Conservation (phyloP, 2,329 filamentous ascomycete genomes). For the Metarhizium humberi region DNA sequence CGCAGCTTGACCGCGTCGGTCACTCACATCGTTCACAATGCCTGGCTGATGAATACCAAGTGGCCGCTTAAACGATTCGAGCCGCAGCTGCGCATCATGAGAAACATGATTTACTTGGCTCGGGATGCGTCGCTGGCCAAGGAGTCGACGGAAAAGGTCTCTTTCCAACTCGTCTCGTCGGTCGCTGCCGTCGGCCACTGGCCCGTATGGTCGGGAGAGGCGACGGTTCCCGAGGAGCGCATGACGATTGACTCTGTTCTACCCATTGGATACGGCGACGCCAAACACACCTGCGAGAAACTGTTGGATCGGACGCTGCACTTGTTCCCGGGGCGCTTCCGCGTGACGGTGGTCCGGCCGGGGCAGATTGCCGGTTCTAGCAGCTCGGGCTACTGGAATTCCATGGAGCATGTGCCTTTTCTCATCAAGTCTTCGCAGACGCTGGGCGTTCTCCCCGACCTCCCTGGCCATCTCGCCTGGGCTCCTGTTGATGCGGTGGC, state of each 20-base stretch:
- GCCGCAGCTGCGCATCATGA: constrained; percentile 33
- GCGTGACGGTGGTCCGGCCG: constrained; percentile 32
- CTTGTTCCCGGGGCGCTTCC: constrained; percentile 30
- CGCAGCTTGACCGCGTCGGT: constrained; percentile 12
- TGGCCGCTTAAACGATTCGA: constrained; percentile 28
- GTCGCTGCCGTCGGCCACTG: constrained; percentile 19
- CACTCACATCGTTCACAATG: constrained; percentile 42
- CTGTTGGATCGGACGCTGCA: constrained; percentile 40
- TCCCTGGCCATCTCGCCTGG: constrained; percentile 33
- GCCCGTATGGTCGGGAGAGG: constrained; percentile 11
- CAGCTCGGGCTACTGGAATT: constrained; percentile 44
- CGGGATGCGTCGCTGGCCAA: constrained; percentile 16
- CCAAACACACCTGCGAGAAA: constrained; percentile 39
- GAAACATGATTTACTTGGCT: constrained; percentile 36
- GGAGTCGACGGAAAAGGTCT: not conserved
- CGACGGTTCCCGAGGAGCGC: constrained; percentile 32
- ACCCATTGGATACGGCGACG: constrained; percentile 40
- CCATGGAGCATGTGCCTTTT: constrained; percentile 39
- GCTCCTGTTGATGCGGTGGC: constrained; percentile 29
- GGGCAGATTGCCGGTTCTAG: constrained; percentile 45
- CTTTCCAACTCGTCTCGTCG: not conserved
- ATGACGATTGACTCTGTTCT: constrained; percentile 29
- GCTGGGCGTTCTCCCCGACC: constrained; percentile 29
- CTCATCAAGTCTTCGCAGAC: constrained; percentile 41
- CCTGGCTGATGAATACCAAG: constrained; percentile 37